Percentiles rank a stretch among this genome's conserved stretches.
These are phyloP conservation scores for Penicillium riverlandense DNA, from an alignment of 495 filamentous ascomycete genomes.

Conservation along the genomic window DNA sequence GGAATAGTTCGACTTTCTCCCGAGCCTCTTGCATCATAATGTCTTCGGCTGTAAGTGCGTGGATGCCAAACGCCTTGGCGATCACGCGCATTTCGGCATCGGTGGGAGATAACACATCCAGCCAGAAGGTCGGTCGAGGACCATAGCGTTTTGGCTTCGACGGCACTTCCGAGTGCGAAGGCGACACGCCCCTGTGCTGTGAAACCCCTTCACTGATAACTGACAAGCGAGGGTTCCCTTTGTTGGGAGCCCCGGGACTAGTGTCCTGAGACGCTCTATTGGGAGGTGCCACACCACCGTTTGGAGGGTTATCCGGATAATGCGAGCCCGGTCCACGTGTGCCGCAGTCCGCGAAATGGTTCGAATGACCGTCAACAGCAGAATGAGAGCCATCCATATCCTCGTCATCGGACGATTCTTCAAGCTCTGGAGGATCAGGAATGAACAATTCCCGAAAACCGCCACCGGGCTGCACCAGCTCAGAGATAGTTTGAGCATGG, in stretches of 20 bases:
- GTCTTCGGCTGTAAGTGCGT: conserved; percentile 90
- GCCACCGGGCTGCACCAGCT: conserved; percentile 75
- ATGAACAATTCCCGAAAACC: conserved; percentile 81
- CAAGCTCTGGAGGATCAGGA: conserved; percentile 60
- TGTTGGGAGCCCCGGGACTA: neutral
- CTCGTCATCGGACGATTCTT: conserved; percentile 57
- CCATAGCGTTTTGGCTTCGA: conserved; percentile 65
- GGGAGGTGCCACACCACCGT: neutral
- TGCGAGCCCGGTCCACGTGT: neutral
- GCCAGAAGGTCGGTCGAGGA: conserved; percentile 89
- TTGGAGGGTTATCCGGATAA: neutral
- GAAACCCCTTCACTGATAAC: conserved; percentile 28
- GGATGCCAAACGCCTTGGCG: conserved; percentile 87
- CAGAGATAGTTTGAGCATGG: conserved; percentile 89
- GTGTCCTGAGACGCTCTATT: neutral
- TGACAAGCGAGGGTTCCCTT: conserved; percentile 19
- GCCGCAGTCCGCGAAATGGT: neutral
- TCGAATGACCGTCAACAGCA: conserved; percentile 1
- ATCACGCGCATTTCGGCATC: conserved; percentile 89
- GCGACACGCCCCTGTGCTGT: conserved; percentile 17
- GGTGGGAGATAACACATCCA: conserved; percentile 85
- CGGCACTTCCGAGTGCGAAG: conserved; percentile 13
- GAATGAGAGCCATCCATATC: conserved; percentile 38
- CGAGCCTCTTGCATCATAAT: conserved; percentile 95
- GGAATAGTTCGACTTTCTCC: conserved; percentile 96